A percentile compares a stretch with the other conserved stretches of the same genome.
These are phyloP conservation scores for Trichoderma sp. DNA, from an alignment of 2,329 filamentous ascomycete genomes.

Conservation along the genomic window DNA sequence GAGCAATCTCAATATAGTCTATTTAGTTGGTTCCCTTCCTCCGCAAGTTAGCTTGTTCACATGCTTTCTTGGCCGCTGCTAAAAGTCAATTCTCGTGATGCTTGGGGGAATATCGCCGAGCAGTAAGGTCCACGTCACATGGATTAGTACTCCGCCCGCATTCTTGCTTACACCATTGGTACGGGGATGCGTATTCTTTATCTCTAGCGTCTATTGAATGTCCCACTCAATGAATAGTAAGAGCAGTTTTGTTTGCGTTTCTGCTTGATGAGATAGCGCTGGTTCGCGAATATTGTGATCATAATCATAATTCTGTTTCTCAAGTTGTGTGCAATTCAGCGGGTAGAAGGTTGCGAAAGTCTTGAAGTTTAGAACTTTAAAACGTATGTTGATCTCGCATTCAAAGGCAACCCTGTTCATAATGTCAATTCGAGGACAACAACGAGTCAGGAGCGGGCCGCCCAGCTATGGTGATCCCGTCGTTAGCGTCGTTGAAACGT, in stretches of 20 bases:
- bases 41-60: background rate
- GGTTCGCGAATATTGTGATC: background rate
- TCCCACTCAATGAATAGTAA: background rate
- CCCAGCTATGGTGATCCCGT: background rate
- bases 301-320: background rate
- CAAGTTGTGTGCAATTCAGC: background rate
- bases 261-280: background rate
- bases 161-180: background rate
- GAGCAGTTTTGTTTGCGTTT: background rate
- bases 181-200: background rate
- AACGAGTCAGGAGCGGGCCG: background rate
- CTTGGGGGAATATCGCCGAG: background rate
- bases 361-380: background rate
- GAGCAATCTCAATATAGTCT: background rate
- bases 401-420: background rate
- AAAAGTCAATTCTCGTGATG: background rate
- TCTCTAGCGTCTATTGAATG: background rate
- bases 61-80: background rate
- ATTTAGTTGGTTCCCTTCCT: background rate
- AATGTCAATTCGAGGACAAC: background rate
- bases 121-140: background rate
- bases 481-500: background rate
- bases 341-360: background rate
- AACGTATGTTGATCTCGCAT: background rate
- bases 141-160: background rate